Evolutionary conservation across 2,329 filamentous ascomycete species (phyloP), one percentile per base, ranked within the genome.

Genomic region (Phyllachora maydis): DNA sequence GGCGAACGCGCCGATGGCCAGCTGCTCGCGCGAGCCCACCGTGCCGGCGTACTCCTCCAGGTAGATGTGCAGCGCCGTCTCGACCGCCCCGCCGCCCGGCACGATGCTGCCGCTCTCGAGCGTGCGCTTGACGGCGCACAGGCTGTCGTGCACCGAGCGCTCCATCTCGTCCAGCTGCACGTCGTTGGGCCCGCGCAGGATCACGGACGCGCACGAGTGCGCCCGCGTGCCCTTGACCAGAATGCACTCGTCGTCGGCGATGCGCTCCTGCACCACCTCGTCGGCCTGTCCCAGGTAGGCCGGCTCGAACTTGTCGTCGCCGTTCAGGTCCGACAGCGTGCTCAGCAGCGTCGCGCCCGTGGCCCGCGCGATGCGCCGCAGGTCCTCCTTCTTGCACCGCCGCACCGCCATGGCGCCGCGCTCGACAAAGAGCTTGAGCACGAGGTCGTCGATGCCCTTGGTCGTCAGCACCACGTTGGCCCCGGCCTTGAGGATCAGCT

Each of bases 81-180:
- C 88, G 12, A 93, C 85, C 20, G 88, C 88, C 43, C 85, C 88
- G 35, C 88, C 88, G 35, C 88, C 88, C 10, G 88, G 88, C 18
- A 98, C 88, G 35, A 98, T 90, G 52, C 78, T 83, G 40, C 88
- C 88, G 42, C 81, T 92, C 56, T 98, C 88, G 6, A 98, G 62
- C 3, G 88, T 93, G 37, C 88, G 71, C 70, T 98, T 98, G 33
- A 98, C 83, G 22, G 88, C 88, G 35, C 79, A 93, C 22, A 98
- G 63, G 9, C 85, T 91, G 52, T 98, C 88, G 55, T 98, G 88
- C 11, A 98, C 71, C 2, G 88, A 95, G 34, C 88, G 77, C 62
- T 98, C 88, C 85, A 95, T 98, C 62, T 98, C 88, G 42, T 98
- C 88, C 15, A 98, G 68, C 30, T 81, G 79, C 55, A 77, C 95